phyloP scores from a whole-genome alignment of 208 protist species.

The Leishmania aethiopica region DNA sequence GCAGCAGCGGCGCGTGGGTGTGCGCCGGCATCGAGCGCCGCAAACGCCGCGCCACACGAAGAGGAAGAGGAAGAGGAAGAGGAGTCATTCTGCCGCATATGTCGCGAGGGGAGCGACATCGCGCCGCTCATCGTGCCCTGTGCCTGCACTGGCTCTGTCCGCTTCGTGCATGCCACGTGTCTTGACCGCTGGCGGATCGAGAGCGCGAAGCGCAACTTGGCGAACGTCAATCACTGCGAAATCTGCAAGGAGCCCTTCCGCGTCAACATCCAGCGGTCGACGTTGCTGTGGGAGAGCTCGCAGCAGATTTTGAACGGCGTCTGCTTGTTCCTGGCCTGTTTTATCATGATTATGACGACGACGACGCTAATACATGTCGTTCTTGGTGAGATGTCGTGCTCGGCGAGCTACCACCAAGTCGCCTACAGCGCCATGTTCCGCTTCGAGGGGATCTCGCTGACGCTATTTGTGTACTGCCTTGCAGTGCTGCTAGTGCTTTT shows the following conservation, averaged over 20 bases:
- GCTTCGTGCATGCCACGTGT: slow-evolving; percentile 77
- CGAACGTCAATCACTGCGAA: slow-evolving; percentile 77
- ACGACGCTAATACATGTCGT: slow-evolving; percentile 32
- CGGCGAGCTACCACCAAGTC: slow-evolving; percentile 59
- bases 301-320: slow-evolving; percentile 36
- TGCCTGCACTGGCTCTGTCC: slow-evolving; percentile 71
- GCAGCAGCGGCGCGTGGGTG: neutral
- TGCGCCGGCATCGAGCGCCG: neutral
- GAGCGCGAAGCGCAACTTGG: slow-evolving; percentile 64
- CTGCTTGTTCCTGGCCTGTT: slow-evolving; percentile 43
- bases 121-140: slow-evolving; percentile 77
- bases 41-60: neutral
- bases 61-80: slow-evolving; percentile 63
- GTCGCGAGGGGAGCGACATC: slow-evolving; percentile 52
- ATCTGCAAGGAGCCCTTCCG: slow-evolving; percentile 76
- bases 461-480: slow-evolving; percentile 56
- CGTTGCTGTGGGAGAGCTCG: slow-evolving; percentile 50
- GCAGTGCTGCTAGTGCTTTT: slow-evolving; percentile 48
- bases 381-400: slow-evolving; percentile 64
- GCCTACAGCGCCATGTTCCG: slow-evolving; percentile 60
- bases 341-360: slow-evolving; percentile 36
- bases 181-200: slow-evolving; percentile 83
- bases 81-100: slow-evolving; percentile 81
- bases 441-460: slow-evolving; percentile 54
- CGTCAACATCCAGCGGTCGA: slow-evolving; percentile 49